Base-by-base conservation (phyloP, 176 grass and related monocot species). In the Otatea glauca region DNA sequence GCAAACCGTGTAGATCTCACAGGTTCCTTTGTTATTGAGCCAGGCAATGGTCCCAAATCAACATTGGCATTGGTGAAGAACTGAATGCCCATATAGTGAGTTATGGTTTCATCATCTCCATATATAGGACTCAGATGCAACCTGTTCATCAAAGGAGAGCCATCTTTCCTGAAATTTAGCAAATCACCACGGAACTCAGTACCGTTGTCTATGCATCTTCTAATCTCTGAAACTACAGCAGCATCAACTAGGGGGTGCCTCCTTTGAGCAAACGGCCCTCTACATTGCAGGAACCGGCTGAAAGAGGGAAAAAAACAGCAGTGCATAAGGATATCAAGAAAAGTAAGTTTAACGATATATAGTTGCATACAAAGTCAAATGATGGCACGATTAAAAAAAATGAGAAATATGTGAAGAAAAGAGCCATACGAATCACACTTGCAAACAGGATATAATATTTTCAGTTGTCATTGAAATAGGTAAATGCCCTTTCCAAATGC, bases 231-330 rank as follows among this genome's bases (percentile, higher is more conserved):
- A 85, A 99, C 92, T 55, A 87, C 81, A 65, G 85, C 87, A 49
- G 90, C 66, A 84, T 99, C 97, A 70, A 99, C 97, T 72, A 94
- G 88, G 15, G 93, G 97, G 63, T 99, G 97, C 65, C 97, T 83
- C 55, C 97, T 86, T 76, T 87, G 77, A 29, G 93, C 93, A 83
- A 89, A 91, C 70, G 93, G 92, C 81, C 94, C 97, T 75, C 97
- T 89, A 58, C 82, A 96, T 74, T 99, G 97, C 80, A 99, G 72
- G 68, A 99, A 99, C 69, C 97, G 97, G 86, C 97, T 99, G 89
- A 84, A 94, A 94, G 61, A 83, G 23, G 23, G 72, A 21, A 72
- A 53, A 13, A 87, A 81, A 77, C 7, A 74, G 42, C 51, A 70
- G 53, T 10, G 51, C 72, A 54, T 42, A 62, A 74, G 32, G 59